These are phyloP conservation scores for Salix caprea DNA, from an alignment of 345 rosid genomes.

Conservation along the genomic window DNA sequence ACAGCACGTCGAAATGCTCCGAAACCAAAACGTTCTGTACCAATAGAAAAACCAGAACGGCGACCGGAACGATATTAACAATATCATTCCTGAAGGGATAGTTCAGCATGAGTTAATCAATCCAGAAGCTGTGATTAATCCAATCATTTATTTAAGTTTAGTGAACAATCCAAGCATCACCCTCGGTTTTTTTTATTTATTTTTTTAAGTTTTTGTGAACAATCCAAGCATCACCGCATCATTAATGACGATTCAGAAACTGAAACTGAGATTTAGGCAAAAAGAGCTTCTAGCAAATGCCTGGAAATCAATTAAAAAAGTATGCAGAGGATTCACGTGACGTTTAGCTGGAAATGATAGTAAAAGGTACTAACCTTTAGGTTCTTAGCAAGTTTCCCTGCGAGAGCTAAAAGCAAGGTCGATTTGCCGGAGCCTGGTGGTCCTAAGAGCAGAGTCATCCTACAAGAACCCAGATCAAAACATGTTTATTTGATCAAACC, in stretches of 20 bases:
- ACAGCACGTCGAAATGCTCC: no score
- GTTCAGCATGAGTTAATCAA: not conserved
- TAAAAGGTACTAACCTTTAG: constrained; percentile 49
- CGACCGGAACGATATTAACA: no score
- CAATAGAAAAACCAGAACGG: no score
- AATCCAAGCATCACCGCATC: no score
- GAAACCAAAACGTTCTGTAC: no score
- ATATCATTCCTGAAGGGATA: not conserved
- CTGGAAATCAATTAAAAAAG: not conserved
- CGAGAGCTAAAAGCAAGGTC: constrained; percentile 69
- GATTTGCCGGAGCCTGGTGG: constrained; percentile 96
- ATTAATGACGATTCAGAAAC: no score
- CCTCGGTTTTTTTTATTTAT: no score
- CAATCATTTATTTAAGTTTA: no score
- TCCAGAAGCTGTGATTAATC: not conserved
- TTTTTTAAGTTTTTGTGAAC: no score
- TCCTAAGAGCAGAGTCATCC: constrained; percentile 94
- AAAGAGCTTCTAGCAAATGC: not conserved
- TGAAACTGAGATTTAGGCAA: not conserved
- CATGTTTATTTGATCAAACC: not conserved
- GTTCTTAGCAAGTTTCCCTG: constrained; percentile 63
- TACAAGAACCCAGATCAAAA: constrained; percentile 12
- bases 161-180: no score
- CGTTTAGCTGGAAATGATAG: constrained; percentile 13
- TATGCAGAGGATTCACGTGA: constrained; percentile 18